phyloP scores from a whole-genome alignment of 2,329 filamentous ascomycete genomes.

The Orbilia quercus region DNA sequence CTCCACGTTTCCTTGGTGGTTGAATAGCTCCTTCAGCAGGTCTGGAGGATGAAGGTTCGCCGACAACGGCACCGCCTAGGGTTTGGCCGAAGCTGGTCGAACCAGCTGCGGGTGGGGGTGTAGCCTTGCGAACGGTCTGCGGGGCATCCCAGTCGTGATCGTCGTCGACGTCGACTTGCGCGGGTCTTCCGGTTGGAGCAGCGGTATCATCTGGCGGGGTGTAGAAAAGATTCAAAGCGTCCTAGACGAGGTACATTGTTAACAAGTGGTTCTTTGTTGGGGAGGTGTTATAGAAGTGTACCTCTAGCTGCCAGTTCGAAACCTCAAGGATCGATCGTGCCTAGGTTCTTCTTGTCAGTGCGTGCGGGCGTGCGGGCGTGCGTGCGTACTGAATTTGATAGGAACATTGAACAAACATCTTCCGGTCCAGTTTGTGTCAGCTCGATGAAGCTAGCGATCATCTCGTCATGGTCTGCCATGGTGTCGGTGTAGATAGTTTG shows the following conservation, averaged over 20 bases:
- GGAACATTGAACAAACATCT: slow-evolving; percentile 49
- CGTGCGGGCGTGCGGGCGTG: too few species aligned
- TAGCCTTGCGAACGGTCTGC: slow-evolving; percentile 41
- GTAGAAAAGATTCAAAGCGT: slow-evolving; percentile 53
- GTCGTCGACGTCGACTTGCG: not conserved
- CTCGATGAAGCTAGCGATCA: slow-evolving; percentile 45
- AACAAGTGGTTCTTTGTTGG: not conserved
- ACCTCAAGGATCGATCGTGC: slow-evolving; percentile 74
- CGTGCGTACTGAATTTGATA: not conserved
- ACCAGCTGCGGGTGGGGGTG: slow-evolving; percentile 32
- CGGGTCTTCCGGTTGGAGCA: slow-evolving; percentile 20
- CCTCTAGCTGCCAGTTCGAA: slow-evolving; percentile 74
- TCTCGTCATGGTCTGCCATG: slow-evolving; percentile 50
- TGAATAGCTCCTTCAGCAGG: slow-evolving; percentile 11
- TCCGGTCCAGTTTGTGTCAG: slow-evolving; percentile 58
- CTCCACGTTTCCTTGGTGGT: slow-evolving; percentile 44
- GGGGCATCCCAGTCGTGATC: slow-evolving; percentile 53
- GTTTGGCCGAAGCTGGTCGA: slow-evolving; percentile 25
- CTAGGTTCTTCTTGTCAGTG: slow-evolving; percentile 63
- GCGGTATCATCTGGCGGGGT: slow-evolving; percentile 42
- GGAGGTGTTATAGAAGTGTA: slow-evolving; percentile 69
- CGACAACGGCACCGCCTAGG: slow-evolving; percentile 26
- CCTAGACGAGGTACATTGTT: slow-evolving; percentile 7
- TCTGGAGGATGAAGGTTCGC: slow-evolving; percentile 8
- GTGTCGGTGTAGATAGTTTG: slow-evolving; percentile 7